These are phyloP conservation scores for Lodderomyces parapsilosis DNA, from an alignment of 1,139 yeast species.

Conservation along the genomic window DNA sequence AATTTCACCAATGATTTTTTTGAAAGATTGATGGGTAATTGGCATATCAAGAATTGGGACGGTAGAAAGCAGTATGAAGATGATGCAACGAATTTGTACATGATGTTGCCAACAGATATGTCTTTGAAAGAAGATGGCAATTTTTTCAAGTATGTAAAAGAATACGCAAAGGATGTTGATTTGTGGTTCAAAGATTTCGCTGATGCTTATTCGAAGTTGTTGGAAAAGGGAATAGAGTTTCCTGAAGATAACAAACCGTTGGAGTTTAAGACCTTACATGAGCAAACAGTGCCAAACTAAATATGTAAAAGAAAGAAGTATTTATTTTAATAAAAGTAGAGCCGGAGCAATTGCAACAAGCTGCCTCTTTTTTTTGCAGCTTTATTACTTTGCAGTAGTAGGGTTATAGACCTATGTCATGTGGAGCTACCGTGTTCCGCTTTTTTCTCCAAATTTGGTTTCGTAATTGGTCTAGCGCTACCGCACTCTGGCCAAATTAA, in stretches of 20 bases:
- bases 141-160: slow-evolving; percentile 64
- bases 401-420: slow-evolving; percentile 2
- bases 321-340: background rate
- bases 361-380: no score
- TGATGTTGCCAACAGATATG: slow-evolving; percentile 91
- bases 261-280: slow-evolving; percentile 69
- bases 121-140: slow-evolving; percentile 66
- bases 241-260: slow-evolving; percentile 46
- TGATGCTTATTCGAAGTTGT: slow-evolving; percentile 62
- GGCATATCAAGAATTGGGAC: slow-evolving; percentile 76
- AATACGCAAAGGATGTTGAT: slow-evolving; percentile 70
- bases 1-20: slow-evolving; percentile 81
- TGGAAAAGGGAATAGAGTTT: slow-evolving; percentile 73
- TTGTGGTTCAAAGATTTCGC: slow-evolving; percentile 73
- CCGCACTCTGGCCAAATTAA: background rate
- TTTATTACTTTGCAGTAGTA: background rate
- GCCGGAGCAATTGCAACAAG: background rate
- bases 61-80: slow-evolving; percentile 79
- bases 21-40: slow-evolving; percentile 68
- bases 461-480: background rate
- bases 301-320: background rate
- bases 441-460: background rate
- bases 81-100: slow-evolving; percentile 66
- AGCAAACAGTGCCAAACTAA: slow-evolving; percentile 37
- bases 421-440: no score